These are phyloP conservation scores for Epicoccum sorghinum DNA, from an alignment of 2,329 filamentous ascomycete genomes.

Conservation along the genomic window DNA sequence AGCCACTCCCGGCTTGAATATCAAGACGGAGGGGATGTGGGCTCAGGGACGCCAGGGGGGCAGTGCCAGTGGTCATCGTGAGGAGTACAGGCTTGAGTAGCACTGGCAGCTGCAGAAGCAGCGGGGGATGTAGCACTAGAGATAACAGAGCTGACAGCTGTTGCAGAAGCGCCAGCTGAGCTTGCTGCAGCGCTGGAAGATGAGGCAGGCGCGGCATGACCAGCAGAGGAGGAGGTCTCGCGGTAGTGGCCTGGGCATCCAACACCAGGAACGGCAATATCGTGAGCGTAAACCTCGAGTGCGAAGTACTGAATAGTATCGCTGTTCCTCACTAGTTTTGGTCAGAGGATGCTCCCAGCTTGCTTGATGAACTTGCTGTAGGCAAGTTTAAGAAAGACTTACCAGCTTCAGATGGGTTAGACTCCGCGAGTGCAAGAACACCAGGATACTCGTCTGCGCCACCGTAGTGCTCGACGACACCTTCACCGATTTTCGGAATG, in stretches of 20 bases:
- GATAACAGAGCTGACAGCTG: neutral
- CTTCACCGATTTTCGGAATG: conserved; percentile 65
- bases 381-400: too few relatives aligned
- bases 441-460: conserved; percentile 64
- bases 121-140: neutral
- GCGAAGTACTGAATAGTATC: conserved; percentile 72
- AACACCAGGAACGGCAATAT: conserved; percentile 66
- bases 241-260: conserved; percentile 61
- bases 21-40: conserved; percentile 28
- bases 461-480: conserved; percentile 66
- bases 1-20: neutral
- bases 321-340: too few relatives aligned
- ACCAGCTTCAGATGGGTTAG: conserved; percentile 55
- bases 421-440: conserved; percentile 59
- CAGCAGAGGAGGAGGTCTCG: conserved; percentile 14
- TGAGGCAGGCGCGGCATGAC: conserved; percentile 7
- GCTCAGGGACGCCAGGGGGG: conserved; percentile 33
- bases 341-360: too few relatives aligned
- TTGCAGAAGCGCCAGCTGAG: conserved; percentile 10
- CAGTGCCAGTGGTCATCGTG: conserved; percentile 37
- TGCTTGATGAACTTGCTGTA: too few relatives aligned
- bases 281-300: conserved; percentile 69
- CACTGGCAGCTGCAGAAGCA: conserved; percentile 6
- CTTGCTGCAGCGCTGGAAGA: conserved; percentile 2
- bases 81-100: conserved; percentile 23